Evolutionary conservation across 495 filamentous ascomycete genomes (phyloP).

Genomic region (Choiromyces venosus): DNA sequence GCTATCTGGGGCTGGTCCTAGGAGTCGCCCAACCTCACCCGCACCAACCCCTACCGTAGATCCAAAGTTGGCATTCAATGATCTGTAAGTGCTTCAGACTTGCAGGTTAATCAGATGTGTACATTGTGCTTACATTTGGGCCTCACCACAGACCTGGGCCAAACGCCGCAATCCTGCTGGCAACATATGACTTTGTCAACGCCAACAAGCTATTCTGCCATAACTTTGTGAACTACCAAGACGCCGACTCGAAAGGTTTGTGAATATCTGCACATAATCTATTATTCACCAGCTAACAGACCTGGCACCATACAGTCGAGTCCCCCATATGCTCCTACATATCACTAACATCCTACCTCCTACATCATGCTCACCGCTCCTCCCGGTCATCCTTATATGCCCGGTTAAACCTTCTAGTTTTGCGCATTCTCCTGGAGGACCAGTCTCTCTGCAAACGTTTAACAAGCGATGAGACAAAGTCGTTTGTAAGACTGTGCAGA

Average conservation of each 20-base stretch:
- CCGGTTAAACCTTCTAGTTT: conserved; percentile 71
- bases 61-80: conserved; percentile 68
- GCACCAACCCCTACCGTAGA: conserved; percentile 62
- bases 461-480: conserved; percentile 72
- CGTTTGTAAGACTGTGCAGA: conserved; percentile 74
- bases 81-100: conserved; percentile 50
- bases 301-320: conserved; percentile 44
- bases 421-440: conserved; percentile 87
- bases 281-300: neutral
- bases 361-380: conserved; percentile 88
- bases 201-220: conserved; percentile 94
- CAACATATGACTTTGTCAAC: conserved; percentile 87
- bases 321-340: conserved; percentile 75
- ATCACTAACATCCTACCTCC: conserved; percentile 83
- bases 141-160: conserved; percentile 60
- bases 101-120: neutral
- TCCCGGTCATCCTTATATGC: conserved; percentile 70
- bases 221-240: conserved; percentile 60
- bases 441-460: conserved; percentile 74
- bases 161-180: conserved; percentile 70
- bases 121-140: neutral
- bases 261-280: neutral
- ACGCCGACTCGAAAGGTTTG: conserved; percentile 57
- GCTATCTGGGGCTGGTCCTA: conserved; percentile 60
- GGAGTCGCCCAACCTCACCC: conserved; percentile 50